phyloP scores from a whole-genome alignment of 2,329 filamentous ascomycete species.

The Myotisia sp. region DNA sequence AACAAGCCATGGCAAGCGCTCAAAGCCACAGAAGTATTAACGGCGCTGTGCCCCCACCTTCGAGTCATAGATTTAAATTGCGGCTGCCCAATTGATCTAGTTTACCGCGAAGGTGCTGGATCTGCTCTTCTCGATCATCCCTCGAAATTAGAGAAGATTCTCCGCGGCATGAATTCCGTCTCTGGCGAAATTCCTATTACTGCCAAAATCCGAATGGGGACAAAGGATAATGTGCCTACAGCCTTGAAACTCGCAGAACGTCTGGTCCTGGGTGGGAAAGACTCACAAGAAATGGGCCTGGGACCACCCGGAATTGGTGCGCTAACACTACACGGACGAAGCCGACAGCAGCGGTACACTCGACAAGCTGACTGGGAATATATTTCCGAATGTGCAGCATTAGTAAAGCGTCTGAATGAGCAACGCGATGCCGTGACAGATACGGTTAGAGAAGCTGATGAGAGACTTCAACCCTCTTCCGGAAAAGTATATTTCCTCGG shows the following conservation, averaged over 20 bases:
- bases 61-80: constrained; percentile 93
- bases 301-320: constrained; percentile 78
- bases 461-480: constrained; percentile 53
- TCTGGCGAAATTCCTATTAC: constrained; percentile 85
- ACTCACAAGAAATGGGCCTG: constrained; percentile 49
- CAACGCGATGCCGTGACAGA: constrained; percentile 54
- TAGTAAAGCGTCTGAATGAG: constrained; percentile 67
- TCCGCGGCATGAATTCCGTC: constrained; percentile 89
- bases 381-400: constrained; percentile 73
- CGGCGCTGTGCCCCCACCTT: constrained; percentile 62
- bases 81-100: constrained; percentile 89
- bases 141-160: constrained; percentile 81
- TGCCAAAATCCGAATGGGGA: constrained; percentile 86
- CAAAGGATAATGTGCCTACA: constrained; percentile 62
- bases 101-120: constrained; percentile 75
- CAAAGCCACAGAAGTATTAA: constrained; percentile 73
- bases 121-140: constrained; percentile 82
- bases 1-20: constrained; percentile 84
- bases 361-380: constrained; percentile 88
- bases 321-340: constrained; percentile 88
- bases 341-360: constrained; percentile 87
- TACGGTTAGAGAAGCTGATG: constrained; percentile 64
- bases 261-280: constrained; percentile 63
- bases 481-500: constrained; percentile 81
- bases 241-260: constrained; percentile 70